Base-by-base conservation (phyloP, 2,329 filamentous ascomycete species). In the Penicillium brevicompactum region DNA sequence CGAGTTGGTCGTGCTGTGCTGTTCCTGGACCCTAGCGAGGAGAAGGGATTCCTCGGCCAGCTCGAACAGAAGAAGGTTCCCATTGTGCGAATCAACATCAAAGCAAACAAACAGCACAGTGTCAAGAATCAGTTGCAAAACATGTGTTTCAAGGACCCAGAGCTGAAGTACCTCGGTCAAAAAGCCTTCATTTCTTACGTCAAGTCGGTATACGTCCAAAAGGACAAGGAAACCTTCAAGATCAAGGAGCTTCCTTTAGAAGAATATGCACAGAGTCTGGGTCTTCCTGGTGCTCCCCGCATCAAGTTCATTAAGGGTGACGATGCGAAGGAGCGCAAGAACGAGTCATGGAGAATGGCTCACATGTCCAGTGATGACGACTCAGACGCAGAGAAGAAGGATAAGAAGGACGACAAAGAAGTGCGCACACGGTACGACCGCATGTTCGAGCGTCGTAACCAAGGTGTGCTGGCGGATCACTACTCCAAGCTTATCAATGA, bases 361-460 rank as follows among this genome's bases (percentile, higher is more conserved):
- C 76, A 75, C 9, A 70, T 90, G 72, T 72, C 89, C 72, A 85
- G 84, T 51, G 80, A 85, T n/a, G 80, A 81, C 14, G 80, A 80
- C 9, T 78, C 73, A 4, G 79, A 78, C 18, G 78, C 71, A 24
- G 67, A 71, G 32, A 81, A 82, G 67, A 74, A 72, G 55, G 76
- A 84, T 71, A 86, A 87, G 75, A 87, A 90, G 76, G 80, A 82
- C 10, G 84, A 87, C 46, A 65, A 63, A 37, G 65, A 70, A 65
- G 90, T 96, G 16, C 85, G 92, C 58, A 99, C 95, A 31, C 97
- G 96, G 74, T 95, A 96, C 72, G 92, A 99, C 74, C 88, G 91
- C 65, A 97, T 99, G 94, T 97, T 97, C 74, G 93, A 97, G 78
- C 84, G 94, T 57, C 90, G 89, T 65, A 99, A 99, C 75, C 93